Conservation (phyloP, 2,329 filamentous ascomycete genomes). For the Aspergillus puulaauensis region DNA sequence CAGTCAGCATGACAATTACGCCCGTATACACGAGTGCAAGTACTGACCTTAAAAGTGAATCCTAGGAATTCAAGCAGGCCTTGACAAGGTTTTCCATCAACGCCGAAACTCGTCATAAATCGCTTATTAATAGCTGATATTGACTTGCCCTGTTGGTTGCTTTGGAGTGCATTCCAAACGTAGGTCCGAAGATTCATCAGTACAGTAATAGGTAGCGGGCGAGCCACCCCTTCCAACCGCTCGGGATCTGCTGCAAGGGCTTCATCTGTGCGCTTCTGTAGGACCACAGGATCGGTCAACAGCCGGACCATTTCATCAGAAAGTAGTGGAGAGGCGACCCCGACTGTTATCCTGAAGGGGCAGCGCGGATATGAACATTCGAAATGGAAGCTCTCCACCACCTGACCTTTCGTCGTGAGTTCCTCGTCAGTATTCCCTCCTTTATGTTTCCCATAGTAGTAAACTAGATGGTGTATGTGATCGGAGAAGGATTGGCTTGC, state of each 20-base stretch:
- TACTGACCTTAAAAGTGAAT: slow-evolving; percentile 51
- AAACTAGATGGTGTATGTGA: slow-evolving; percentile 64
- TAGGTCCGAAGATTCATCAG: slow-evolving; percentile 60
- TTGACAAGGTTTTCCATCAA: slow-evolving; percentile 54
- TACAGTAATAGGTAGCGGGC: slow-evolving; percentile 55
- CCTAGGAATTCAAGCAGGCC: slow-evolving; percentile 58
- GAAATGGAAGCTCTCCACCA: slow-evolving; percentile 51
- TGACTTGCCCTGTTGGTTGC: slow-evolving; percentile 49
- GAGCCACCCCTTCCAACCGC: slow-evolving; percentile 53
- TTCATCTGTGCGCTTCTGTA: slow-evolving; percentile 55
- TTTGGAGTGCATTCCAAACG: slow-evolving; percentile 57
- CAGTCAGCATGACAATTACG: background rate
- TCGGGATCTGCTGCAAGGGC: slow-evolving; percentile 53
- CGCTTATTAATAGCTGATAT: slow-evolving; percentile 63
- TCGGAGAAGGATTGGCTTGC: slow-evolving; percentile 50
- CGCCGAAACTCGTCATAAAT: slow-evolving; percentile 63
- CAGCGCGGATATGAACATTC: slow-evolving; percentile 61
- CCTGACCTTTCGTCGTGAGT: slow-evolving; percentile 32
- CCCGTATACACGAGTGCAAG: slow-evolving; percentile 3
- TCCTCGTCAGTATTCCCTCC: slow-evolving; percentile 22
- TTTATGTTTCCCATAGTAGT: slow-evolving; percentile 34
- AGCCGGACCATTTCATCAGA: slow-evolving; percentile 48
- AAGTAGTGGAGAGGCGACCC: slow-evolving; percentile 55
- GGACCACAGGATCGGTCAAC: slow-evolving; percentile 53
- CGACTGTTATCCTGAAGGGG: slow-evolving; percentile 53